These are phyloP conservation scores for Vaccinium myrtillus DNA, from an alignment of 148 eudicot species.

Conservation along the genomic window DNA sequence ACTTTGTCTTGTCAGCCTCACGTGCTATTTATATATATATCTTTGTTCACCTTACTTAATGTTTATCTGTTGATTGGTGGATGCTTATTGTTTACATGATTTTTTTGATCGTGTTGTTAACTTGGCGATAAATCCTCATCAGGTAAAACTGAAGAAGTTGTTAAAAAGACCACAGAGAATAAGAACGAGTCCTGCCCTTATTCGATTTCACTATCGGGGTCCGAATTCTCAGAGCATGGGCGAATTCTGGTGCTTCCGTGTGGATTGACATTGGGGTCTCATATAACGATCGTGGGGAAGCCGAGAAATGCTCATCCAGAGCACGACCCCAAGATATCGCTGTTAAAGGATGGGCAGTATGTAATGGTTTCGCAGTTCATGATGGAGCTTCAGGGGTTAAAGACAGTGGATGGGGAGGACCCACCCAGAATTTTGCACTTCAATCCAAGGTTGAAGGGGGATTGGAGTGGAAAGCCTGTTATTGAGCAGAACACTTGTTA, in stretches of 20 bases:
- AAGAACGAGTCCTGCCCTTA: conserved; percentile 52
- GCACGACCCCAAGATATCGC: conserved; percentile 69
- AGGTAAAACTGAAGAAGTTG: neutral
- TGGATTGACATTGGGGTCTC: conserved; percentile 89
- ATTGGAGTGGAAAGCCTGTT: conserved; percentile 93
- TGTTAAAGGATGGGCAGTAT: conserved; percentile 68
- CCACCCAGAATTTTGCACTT: conserved; percentile 91
- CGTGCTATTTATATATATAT: neutral
- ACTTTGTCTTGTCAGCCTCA: neutral
- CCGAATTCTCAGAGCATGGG: conserved; percentile 43
- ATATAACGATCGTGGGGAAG: conserved; percentile 70
- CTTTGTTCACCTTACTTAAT: neutral
- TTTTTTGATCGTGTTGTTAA: neutral
- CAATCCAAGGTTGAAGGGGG: conserved; percentile 91
- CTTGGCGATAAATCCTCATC: neutral
- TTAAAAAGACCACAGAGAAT: conserved; percentile 15
- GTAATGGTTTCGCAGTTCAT: conserved; percentile 85
- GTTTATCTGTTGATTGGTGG: neutral
- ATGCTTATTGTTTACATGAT: neutral
- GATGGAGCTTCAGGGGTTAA: conserved; percentile 91
- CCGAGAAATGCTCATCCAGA: conserved; percentile 72
- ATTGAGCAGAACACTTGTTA: conserved; percentile 97
- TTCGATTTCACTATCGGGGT: conserved; percentile 48
- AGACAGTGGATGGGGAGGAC: conserved; percentile 91
- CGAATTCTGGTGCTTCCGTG: conserved; percentile 72